phyloP scores from a whole-genome alignment of 176 grass and related monocot species.

The Otatea glauca region DNA sequence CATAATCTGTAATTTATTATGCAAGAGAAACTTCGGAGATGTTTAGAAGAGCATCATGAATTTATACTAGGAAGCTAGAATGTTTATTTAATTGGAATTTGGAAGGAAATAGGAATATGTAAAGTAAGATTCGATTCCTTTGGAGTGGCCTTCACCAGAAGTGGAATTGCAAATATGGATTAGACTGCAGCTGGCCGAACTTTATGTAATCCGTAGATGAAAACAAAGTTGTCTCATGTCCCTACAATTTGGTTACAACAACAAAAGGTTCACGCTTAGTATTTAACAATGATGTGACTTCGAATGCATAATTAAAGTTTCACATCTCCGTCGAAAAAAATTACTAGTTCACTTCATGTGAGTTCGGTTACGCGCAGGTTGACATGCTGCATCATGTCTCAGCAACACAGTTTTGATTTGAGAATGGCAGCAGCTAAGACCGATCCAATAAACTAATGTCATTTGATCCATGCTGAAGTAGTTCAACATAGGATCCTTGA shows the following conservation, averaged over 20 bases:
- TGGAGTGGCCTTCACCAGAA: not conserved
- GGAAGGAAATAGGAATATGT: constrained; percentile 13
- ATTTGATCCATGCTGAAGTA: constrained; percentile 19
- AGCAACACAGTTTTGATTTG: not conserved
- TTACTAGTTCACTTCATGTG: not conserved
- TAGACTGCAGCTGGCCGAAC: constrained; percentile 37
- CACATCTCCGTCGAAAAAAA: not conserved
- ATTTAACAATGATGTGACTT: constrained; percentile 41
- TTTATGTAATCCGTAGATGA: constrained; percentile 27
- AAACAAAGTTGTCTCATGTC: constrained; percentile 29
- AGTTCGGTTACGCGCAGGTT: not conserved
- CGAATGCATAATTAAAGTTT: not conserved
- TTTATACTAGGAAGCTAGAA: constrained; percentile 7
- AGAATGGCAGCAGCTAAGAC: constrained; percentile 6
- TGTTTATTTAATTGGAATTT: constrained; percentile 19
- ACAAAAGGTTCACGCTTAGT: constrained; percentile 40
- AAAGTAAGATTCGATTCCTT: not conserved
- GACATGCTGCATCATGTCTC: not conserved
- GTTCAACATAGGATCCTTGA: constrained; percentile 38
- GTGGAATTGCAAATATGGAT: constrained; percentile 7
- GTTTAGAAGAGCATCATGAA: not conserved
- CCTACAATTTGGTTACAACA: constrained; percentile 31
- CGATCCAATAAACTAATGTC: not conserved
- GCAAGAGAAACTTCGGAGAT: constrained; percentile 29
- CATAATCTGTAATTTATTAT: constrained; percentile 9